Evolutionary conservation across 1,284 basidiomycete genomes (phyloP).

Genomic region (Phellopilus nigrolimitatus): DNA sequence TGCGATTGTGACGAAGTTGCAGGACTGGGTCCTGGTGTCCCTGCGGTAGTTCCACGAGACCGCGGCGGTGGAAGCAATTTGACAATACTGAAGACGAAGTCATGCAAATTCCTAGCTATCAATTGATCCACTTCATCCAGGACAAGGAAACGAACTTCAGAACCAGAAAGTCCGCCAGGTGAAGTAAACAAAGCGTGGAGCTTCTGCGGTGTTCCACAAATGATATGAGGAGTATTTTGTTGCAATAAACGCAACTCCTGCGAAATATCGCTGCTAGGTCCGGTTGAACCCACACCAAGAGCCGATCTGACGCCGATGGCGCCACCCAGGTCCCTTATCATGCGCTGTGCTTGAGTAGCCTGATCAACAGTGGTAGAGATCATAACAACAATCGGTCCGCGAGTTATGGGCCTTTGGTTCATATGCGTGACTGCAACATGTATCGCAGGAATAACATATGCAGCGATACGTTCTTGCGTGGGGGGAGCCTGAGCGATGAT

Average conservation of each 20-base stretch:
- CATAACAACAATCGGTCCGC: constrained; percentile 86
- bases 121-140: constrained; percentile 97
- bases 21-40: constrained; percentile 35
- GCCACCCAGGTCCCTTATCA: constrained; percentile 91
- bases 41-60: constrained; percentile 49
- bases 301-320: constrained; percentile 87
- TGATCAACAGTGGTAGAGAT: constrained; percentile 98
- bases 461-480: constrained; percentile 96
- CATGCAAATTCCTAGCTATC: constrained; percentile 94
- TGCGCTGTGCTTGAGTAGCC: constrained; percentile 95
- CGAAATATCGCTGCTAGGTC: constrained; percentile 58
- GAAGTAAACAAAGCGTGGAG: constrained; percentile 89
- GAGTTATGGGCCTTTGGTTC: constrained; percentile 47
- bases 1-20: constrained; percentile 33
- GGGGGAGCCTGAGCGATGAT: constrained; percentile 98
- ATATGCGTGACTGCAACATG: constrained; percentile 74
- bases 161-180: constrained; percentile 67
- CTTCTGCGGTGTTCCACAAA: constrained; percentile 96
- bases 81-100: constrained; percentile 90
- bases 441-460: constrained; percentile 92
- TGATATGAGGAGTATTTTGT: constrained; percentile 89
- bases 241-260: constrained; percentile 82
- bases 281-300: constrained; percentile 74
- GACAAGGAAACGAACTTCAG: constrained; percentile 87
- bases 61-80: constrained; percentile 83